Evolutionary conservation across 108 stramenopile species (phyloP).

Genomic region (Conticribra weissflogii): DNA sequence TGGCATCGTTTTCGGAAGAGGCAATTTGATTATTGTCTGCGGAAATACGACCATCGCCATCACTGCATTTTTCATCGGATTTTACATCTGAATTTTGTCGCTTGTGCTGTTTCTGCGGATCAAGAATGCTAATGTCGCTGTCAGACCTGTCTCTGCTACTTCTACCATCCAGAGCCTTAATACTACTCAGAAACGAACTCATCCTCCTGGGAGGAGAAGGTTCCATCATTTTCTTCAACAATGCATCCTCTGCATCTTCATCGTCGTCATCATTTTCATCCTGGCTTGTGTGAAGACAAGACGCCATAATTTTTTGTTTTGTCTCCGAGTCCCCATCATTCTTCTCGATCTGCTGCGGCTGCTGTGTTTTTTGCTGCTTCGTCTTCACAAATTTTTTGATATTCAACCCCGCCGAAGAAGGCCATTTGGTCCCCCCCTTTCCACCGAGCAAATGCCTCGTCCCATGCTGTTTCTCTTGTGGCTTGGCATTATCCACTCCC

Average conservation of each 20-base stretch:
- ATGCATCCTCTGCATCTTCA: constrained; percentile 24
- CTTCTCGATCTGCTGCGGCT: neutral
- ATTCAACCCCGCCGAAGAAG: constrained; percentile 3
- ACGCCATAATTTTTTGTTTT: constrained; percentile 1
- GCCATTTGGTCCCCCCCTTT: neutral
- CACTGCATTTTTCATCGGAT: neutral
- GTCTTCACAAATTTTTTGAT: constrained; percentile 22
- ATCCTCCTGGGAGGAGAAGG: constrained; percentile 21
- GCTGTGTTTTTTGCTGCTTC: neutral
- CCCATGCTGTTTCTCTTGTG: neutral
- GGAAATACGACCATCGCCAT: neutral
- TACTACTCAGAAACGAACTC: constrained; percentile 23
- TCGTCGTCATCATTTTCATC: neutral
- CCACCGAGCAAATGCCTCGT: neutral
- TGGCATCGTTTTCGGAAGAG: neutral
- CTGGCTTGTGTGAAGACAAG: constrained; percentile 4
- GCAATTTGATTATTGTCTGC: constrained; percentile 10
- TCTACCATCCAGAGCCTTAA: neutral
- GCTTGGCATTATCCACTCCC: neutral
- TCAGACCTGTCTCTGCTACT: neutral
- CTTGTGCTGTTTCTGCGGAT: too few relatives aligned
- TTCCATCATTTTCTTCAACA: constrained; percentile 25
- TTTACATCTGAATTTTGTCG: too few relatives aligned
- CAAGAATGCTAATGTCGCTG: neutral
- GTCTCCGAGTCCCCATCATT: neutral